phyloP scores from a whole-genome alignment of 257 asterid genomes.

The Vinca minor region DNA sequence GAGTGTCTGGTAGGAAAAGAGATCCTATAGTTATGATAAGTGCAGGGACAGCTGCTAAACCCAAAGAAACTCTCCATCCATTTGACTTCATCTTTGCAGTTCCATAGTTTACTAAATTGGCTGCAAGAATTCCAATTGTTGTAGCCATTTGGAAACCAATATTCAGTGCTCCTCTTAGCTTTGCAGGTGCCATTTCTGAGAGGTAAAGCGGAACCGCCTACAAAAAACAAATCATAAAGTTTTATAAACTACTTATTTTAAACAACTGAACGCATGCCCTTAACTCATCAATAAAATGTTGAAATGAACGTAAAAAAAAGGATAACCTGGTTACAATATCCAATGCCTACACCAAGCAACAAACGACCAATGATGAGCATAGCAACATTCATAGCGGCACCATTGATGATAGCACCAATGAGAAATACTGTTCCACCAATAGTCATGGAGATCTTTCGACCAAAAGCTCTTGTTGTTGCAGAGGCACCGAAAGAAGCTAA shows the following conservation, averaged over 20 bases:
- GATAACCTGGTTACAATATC: slow-evolving; percentile 47
- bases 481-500: slow-evolving; percentile 54
- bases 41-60: slow-evolving; percentile 45
- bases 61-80: slow-evolving; percentile 55
- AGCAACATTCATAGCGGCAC: slow-evolving; percentile 31
- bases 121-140: slow-evolving; percentile 35
- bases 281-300: no score
- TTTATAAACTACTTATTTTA: no score
- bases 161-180: slow-evolving; percentile 56
- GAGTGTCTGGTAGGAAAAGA: slow-evolving; percentile 47
- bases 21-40: slow-evolving; percentile 42
- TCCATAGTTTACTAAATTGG: slow-evolving; percentile 48
- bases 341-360: slow-evolving; percentile 56
- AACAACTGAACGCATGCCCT: no score
- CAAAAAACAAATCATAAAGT: neutral
- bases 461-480: slow-evolving; percentile 35
- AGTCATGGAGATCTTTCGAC: slow-evolving; percentile 43
- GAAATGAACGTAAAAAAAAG: no score
- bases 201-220: slow-evolving; percentile 66
- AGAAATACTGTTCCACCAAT: slow-evolving; percentile 42
- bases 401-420: slow-evolving; percentile 40
- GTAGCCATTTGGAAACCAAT: slow-evolving; percentile 50
- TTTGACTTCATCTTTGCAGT: slow-evolving; percentile 26
- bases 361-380: slow-evolving; percentile 60
- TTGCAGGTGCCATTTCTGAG: slow-evolving; percentile 63